Evolutionary conservation across 2,329 filamentous ascomycete genomes (phyloP).

Genomic region (Talaromyces sp.): DNA sequence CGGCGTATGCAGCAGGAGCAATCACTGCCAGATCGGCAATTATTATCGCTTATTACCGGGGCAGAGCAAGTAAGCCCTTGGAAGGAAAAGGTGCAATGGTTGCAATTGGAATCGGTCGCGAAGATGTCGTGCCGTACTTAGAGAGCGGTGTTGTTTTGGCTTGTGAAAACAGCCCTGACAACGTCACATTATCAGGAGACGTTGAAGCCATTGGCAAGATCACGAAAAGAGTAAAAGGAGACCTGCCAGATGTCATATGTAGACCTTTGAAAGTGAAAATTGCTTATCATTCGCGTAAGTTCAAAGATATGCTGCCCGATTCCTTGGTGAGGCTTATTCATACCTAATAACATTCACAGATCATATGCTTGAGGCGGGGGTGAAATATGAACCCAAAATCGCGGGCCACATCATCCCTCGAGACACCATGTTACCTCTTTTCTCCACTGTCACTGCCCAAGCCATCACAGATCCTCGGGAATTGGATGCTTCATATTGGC

Average conservation of each 20-base stretch:
- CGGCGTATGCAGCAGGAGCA: conserved; percentile 36
- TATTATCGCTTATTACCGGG: conserved; percentile 25
- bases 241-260: conserved; percentile 10
- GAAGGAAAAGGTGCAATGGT: conserved; percentile 24
- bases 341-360: too few species aligned
- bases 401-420: conserved; percentile 1
- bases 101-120: conserved; percentile 21
- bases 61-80: conserved; percentile 4
- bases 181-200: conserved; percentile 29
- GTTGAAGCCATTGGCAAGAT: conserved; percentile 3
- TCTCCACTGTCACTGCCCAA: conserved; percentile 15
- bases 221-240: conserved; percentile 8
- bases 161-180: conserved; percentile 31
- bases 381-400: conserved; percentile 9
- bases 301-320: too few species aligned
- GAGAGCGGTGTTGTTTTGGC: conserved; percentile 18
- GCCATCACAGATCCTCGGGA: conserved; percentile 9
- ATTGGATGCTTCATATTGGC: conserved; percentile 27
- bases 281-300: conserved; percentile 12
- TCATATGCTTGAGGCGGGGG: too few species aligned
- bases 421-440: conserved; percentile 18
- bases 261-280: conserved; percentile 14
- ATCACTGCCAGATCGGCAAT: conserved; percentile 23
- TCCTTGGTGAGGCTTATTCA: too few species aligned
- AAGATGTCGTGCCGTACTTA: conserved; percentile 16